phyloP scores from a whole-genome alignment of 164 flowering plant genomes.

The Platanus orientalis region DNA sequence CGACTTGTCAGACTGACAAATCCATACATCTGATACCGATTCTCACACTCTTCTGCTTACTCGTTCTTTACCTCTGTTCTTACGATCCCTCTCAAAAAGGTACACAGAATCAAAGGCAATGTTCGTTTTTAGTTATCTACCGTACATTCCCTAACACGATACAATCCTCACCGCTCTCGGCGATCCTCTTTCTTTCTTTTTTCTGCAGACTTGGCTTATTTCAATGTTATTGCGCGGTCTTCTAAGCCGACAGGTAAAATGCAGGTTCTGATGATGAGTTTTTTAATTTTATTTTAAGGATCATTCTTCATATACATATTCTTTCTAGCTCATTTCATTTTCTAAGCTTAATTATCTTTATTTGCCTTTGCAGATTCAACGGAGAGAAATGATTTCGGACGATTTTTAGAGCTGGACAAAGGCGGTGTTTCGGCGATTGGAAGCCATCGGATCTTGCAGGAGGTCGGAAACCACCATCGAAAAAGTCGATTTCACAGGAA shows the following conservation, averaged over 20 bases:
- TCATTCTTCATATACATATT: no score
- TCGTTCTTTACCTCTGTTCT: conserved; percentile 62
- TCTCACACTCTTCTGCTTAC: conserved; percentile 58
- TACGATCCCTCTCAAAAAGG: conserved; percentile 60
- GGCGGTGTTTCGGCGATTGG: conserved; percentile 37
- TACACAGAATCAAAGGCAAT: conserved; percentile 5
- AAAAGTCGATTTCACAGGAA: conserved; percentile 33
- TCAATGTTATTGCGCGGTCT: conserved; percentile 27
- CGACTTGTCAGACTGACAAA: conserved; percentile 26
- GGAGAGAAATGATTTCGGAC: conserved; percentile 17
- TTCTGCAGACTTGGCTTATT: conserved; percentile 45
- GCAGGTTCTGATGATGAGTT: conserved; percentile 12
- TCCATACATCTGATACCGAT: conserved; percentile 62
- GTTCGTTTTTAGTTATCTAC: no score
- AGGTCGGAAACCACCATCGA: conserved; percentile 14
- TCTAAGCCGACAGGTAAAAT: conserved; percentile 36
- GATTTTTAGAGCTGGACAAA: conserved; percentile 16
- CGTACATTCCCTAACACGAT: no score
- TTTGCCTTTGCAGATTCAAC: conserved; percentile 12
- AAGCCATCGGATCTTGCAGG: conserved; percentile 40
- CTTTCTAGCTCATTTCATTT: background rate
- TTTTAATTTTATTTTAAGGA: background rate
- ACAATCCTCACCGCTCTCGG: background rate
- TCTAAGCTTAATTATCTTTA: background rate
- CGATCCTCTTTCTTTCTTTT: background rate